Base-by-base conservation (phyloP, 2,329 filamentous ascomycete genomes). In the Aspergillus jensenii region DNA sequence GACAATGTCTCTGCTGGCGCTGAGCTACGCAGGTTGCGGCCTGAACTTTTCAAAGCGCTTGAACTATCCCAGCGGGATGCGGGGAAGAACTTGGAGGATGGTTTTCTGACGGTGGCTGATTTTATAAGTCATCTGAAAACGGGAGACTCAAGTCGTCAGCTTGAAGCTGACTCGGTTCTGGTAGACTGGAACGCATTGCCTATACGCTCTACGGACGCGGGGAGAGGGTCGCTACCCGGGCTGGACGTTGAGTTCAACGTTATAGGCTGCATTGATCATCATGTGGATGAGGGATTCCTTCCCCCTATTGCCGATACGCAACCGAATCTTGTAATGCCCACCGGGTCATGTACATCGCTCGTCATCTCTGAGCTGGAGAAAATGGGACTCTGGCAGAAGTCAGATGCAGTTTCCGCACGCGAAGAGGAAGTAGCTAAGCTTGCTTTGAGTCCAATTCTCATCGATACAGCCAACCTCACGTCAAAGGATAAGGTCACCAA, bases 231-330 rank as follows among this genome's bases (percentile, higher is more conserved):
- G 7, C 68, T 87, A 2, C 78, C 79, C 27, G 71, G 74, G 0
- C 71, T 83, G 47, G 65, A 72, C 4, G 65, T 72, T 3, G 63
- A 67, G 2, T 71, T 78, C 52, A 72, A 74, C 15, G 78, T 86
- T 2, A 66, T 76, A 3, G 84, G 82, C 4, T 82, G 82, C 46
- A 83, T 88, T 55, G 85, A 88, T 66, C 85, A 88, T 66, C 86
- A 87, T 63, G 79, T 81, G 4, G 84, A 88, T 55, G 85, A 88
- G 65, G 60, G 73, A 14, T 80, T 77, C 55, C 76, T 87, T 3
- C 76, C 82, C 0, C 39, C 68, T 11, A 68, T 70, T 21, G 78
- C 79, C 0, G 67, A 62, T 0, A 68, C 70, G 3, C 75, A 82
- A 39, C 83, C 82, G 8, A 74, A 81, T 25, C 72, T 85, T 21